These are phyloP conservation scores for Gymnopilus dilepis DNA, from an alignment of 768 basidiomycete species.

Conservation along the genomic window DNA sequence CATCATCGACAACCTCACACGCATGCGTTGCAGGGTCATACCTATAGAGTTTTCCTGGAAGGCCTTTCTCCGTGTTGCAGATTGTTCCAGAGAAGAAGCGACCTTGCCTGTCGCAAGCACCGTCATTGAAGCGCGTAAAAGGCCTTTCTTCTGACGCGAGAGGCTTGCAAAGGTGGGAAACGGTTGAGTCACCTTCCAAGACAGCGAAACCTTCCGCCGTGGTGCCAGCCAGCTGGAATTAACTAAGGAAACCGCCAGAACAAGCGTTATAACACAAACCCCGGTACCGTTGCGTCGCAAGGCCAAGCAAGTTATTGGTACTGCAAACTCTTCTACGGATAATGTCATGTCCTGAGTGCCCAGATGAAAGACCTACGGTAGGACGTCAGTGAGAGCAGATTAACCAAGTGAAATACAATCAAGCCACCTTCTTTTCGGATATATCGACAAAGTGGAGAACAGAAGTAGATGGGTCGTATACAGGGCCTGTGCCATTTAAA, in stretches of 20 bases:
- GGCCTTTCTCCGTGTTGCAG: slow-evolving; percentile 49
- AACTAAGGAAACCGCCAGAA: slow-evolving; percentile 6
- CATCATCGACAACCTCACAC: slow-evolving; percentile 60
- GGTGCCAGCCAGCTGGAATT: slow-evolving; percentile 59
- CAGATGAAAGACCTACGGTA: slow-evolving; percentile 56
- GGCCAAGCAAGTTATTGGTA: slow-evolving; percentile 62
- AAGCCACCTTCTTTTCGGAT: slow-evolving; percentile 51
- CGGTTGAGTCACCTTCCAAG: slow-evolving; percentile 45
- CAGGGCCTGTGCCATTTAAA: slow-evolving; percentile 48
- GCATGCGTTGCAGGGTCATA: slow-evolving; percentile 56
- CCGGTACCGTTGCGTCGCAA: slow-evolving; percentile 52
- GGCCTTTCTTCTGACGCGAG: slow-evolving; percentile 45
- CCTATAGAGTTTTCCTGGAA: slow-evolving; percentile 63
- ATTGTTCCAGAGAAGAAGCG: slow-evolving; percentile 73
- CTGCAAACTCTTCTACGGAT: slow-evolving; percentile 53
- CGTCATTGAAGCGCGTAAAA: slow-evolving; percentile 71
- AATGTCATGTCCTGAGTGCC: slow-evolving; percentile 46
- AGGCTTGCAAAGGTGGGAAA: slow-evolving; percentile 58
- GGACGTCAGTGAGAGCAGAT: slow-evolving; percentile 14
- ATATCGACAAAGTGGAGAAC: slow-evolving; percentile 76
- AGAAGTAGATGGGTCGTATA: slow-evolving; percentile 60
- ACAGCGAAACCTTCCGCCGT: slow-evolving; percentile 61
- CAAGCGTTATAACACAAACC: slow-evolving; percentile 37
- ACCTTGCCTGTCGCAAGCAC: slow-evolving; percentile 67
- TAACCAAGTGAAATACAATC: background rate